These are phyloP conservation scores for Mycena vulgaris DNA, from an alignment of 768 basidiomycete species.

Conservation along the genomic window DNA sequence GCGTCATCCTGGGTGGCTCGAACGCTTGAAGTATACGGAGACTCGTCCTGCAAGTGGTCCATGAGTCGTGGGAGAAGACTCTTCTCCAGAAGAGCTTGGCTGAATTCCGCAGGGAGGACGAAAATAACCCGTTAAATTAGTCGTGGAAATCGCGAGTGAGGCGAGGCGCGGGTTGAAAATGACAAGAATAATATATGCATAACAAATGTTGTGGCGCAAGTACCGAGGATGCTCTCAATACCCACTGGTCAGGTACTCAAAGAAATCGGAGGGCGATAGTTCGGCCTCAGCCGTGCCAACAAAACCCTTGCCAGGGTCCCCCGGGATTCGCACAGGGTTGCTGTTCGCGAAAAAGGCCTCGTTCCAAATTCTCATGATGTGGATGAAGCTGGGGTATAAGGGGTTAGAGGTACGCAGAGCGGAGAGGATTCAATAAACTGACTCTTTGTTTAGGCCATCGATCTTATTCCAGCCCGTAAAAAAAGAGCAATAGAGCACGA, in stretches of 20 bases:
- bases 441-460: constrained; percentile 15
- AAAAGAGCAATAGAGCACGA: background rate
- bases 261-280: background rate
- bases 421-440: background rate
- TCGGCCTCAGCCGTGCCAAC: background rate
- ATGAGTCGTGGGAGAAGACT: too few species aligned
- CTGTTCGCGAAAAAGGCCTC: constrained; percentile 20
- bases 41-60: too few species aligned
- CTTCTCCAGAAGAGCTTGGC: too few species aligned
- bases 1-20: too few species aligned
- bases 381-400: background rate
- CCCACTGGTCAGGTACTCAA: constrained; percentile 17
- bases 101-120: too few species aligned
- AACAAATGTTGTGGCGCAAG: too few species aligned
- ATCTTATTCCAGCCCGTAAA: background rate
- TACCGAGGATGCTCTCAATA: too few species aligned
- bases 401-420: background rate
- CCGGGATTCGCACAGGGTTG: constrained; percentile 24
- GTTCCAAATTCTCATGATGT: background rate
- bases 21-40: too few species aligned
- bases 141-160: too few species aligned
- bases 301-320: background rate
- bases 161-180: too few species aligned
- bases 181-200: too few species aligned
- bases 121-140: too few species aligned